A percentile compares a stretch with the other conserved stretches of the same genome.
phyloP scores from a whole-genome alignment of 805 yeast species.

The Torulaspora quercuum region DNA sequence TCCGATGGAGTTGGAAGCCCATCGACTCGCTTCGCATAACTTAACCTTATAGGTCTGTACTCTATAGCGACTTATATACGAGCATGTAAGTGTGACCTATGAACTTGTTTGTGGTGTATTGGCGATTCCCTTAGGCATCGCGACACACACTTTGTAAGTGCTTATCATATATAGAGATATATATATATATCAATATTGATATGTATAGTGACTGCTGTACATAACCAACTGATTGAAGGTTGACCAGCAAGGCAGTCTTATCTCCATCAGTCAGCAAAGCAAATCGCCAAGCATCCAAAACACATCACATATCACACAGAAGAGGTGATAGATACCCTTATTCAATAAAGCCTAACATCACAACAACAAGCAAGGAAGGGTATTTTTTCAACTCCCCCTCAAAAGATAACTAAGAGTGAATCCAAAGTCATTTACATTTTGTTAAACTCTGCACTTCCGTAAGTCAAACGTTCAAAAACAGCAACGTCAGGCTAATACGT shows the following conservation, averaged over 20 bases:
- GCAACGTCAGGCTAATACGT: no score
- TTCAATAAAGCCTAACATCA: constrained; percentile 15
- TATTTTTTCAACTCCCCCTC: no score
- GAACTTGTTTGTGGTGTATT: constrained; percentile 13
- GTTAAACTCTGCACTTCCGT: no score
- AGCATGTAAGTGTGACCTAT: not conserved
- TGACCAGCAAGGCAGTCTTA: no score
- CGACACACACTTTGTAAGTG: constrained; percentile 1
- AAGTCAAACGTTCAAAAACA: no score
- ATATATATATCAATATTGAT: not conserved
- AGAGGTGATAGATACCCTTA: not conserved
- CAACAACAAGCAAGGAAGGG: constrained; percentile 6
- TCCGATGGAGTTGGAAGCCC: not conserved
- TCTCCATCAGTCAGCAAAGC: no score
- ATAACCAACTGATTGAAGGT: no score
- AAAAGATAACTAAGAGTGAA: no score
- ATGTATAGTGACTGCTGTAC: no score
- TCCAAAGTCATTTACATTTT: no score
- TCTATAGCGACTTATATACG: constrained; percentile 4
- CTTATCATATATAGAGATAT: constrained; percentile 1
- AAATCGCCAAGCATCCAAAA: no score
- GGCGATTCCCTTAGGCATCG: constrained; percentile 14
- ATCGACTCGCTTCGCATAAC: not conserved
- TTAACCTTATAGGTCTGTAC: constrained; percentile 1
- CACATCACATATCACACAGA: no score